A percentile compares a stretch with the other conserved stretches of the same genome.
Evolutionary conservation across 164 flowering plant genomes (phyloP).

Genomic region (Piper betle): DNA sequence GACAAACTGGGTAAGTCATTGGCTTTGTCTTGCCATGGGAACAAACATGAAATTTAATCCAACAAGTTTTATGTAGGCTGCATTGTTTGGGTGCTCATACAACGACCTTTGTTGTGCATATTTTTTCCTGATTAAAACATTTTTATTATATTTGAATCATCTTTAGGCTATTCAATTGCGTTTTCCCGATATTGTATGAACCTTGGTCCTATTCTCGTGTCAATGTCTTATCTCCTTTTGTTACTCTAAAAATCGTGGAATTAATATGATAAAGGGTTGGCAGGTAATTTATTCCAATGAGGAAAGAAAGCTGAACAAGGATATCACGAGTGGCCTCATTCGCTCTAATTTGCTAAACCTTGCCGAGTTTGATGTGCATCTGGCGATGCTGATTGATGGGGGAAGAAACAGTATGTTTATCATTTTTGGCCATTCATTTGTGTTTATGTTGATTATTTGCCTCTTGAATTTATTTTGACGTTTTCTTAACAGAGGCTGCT

Average conservation of each 20-base stretch:
- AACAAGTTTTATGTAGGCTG: no score
- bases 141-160: no score
- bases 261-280: no score
- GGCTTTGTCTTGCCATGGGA: neutral
- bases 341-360: slow-evolving; percentile 70
- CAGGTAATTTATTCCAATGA: slow-evolving; percentile 90
- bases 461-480: neutral
- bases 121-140: no score
- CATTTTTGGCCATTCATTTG: neutral
- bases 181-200: no score
- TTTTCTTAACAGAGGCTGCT: slow-evolving; percentile 62
- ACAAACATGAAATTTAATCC: no score
- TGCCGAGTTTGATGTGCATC: slow-evolving; percentile 83
- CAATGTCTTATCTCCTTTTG: neutral
- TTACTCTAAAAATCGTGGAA: neutral
- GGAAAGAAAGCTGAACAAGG: slow-evolving; percentile 79
- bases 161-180: no score
- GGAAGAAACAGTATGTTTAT: slow-evolving; percentile 70
- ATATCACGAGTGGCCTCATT: slow-evolving; percentile 76
- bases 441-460: neutral
- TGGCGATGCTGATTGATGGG: slow-evolving; percentile 91
- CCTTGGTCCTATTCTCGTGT: neutral
- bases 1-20: slow-evolving; percentile 79
- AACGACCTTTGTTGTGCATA: no score
- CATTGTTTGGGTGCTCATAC: no score